These are phyloP conservation scores for Entomortierella chlamydospora DNA, from an alignment of 192 early-diverging fungal genomes.

Conservation along the genomic window DNA sequence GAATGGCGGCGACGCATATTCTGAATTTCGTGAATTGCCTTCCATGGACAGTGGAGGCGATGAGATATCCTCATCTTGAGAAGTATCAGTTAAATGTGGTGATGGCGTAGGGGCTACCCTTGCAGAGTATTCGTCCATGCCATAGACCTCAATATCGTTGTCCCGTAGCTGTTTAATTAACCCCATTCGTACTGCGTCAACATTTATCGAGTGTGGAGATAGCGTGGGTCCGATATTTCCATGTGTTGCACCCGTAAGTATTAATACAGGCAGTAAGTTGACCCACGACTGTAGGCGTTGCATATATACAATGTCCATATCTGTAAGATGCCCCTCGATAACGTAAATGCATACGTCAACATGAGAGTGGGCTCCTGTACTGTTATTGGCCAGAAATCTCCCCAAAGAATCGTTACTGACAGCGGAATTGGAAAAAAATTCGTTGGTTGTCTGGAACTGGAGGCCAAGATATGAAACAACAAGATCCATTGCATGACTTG, in stretches of 20 bases:
- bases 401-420: slow-evolving; percentile 37
- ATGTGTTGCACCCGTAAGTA: not conserved
- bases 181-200: not conserved
- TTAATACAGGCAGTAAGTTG: slow-evolving; percentile 31
- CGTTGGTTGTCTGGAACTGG: slow-evolving; percentile 39
- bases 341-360: slow-evolving; percentile 37
- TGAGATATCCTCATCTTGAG: slow-evolving; percentile 16
- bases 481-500: slow-evolving; percentile 29
- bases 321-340: slow-evolving; percentile 26
- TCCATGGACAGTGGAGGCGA: slow-evolving; percentile 15
- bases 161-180: slow-evolving; percentile 21
- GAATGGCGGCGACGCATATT: slow-evolving; percentile 20
- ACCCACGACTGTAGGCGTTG: slow-evolving; percentile 31
- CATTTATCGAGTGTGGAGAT: not conserved
- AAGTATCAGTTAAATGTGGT: slow-evolving; percentile 1
- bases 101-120: not conserved
- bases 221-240: too few species aligned
- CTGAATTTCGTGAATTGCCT: not conserved
- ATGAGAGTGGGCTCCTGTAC: slow-evolving; percentile 40
- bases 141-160: slow-evolving; percentile 25
- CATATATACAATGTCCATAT: slow-evolving; percentile 21
- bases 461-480: slow-evolving; percentile 29
- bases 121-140: slow-evolving; percentile 3
- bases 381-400: slow-evolving; percentile 44
- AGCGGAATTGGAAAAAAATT: slow-evolving; percentile 30